These are phyloP conservation scores for Boletellus sp. DNA, from an alignment of 768 basidiomycete genomes.

Conservation along the genomic window DNA sequence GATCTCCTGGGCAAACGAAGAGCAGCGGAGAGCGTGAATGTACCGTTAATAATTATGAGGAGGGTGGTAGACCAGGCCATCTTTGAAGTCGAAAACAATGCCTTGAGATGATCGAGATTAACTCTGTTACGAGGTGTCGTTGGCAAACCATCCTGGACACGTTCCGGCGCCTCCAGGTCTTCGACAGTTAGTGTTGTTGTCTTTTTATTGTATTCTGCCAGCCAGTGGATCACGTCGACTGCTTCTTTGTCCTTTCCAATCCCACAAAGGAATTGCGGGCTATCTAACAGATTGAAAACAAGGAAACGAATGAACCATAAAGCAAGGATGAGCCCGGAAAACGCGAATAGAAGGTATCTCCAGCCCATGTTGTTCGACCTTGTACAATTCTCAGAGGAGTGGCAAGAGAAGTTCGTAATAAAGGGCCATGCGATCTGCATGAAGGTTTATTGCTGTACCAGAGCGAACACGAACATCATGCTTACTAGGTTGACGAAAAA, in stretches of 20 bases:
- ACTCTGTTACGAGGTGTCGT: constrained; percentile 18
- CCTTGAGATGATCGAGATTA: constrained; percentile 44
- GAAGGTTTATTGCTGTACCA: not conserved
- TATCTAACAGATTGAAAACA: constrained; percentile 51
- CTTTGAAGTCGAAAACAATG: constrained; percentile 59
- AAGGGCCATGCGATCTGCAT: constrained; percentile 56
- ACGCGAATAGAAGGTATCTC: constrained; percentile 54
- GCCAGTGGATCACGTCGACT: constrained; percentile 42
- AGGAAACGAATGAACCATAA: constrained; percentile 52
- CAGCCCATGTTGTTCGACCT: constrained; percentile 58
- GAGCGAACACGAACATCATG: not conserved
- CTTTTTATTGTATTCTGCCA: constrained; percentile 50
- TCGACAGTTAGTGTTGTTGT: constrained; percentile 41
- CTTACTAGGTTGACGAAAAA: constrained; percentile 45
- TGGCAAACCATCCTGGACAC: constrained; percentile 7
- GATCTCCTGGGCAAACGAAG: no score
- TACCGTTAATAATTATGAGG: constrained; percentile 46
- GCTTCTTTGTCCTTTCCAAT: constrained; percentile 52
- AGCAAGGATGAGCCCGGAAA: constrained; percentile 50
- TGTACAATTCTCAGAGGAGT: constrained; percentile 32
- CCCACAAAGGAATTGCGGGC: constrained; percentile 55
- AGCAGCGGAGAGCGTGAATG: constrained; percentile 17
- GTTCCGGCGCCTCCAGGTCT: constrained; percentile 38
- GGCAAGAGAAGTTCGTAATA: constrained; percentile 52
- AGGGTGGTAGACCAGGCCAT: constrained; percentile 65